Evolutionary conservation across 805 yeast species (phyloP).

Genomic region (Suhomyces tanzawaensis): DNA sequence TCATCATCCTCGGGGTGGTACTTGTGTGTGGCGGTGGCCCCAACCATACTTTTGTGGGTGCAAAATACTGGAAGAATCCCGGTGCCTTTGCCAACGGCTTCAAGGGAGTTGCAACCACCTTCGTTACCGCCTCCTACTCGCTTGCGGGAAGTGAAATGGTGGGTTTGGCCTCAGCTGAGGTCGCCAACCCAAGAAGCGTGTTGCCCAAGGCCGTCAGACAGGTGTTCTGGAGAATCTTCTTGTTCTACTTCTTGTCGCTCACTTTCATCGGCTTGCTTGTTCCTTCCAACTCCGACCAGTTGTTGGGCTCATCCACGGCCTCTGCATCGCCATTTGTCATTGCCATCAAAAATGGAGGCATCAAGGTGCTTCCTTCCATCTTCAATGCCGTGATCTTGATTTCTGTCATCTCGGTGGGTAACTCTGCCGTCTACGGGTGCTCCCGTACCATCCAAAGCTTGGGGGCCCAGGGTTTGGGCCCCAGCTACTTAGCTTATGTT

Average conservation of each 20-base stretch:
- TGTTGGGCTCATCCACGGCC: constrained; percentile 20
- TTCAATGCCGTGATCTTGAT: constrained; percentile 28
- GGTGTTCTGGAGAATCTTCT: constrained; percentile 42
- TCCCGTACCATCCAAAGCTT: constrained; percentile 17
- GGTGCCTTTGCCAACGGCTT: constrained; percentile 39
- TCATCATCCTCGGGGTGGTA: constrained; percentile 34
- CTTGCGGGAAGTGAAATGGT: constrained; percentile 39
- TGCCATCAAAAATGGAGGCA: constrained; percentile 27
- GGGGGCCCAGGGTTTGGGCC: constrained; percentile 17
- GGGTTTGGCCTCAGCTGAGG: constrained; percentile 40
- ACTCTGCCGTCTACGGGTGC: constrained; percentile 29
- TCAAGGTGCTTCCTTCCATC: constrained; percentile 24
- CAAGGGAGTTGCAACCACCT: constrained; percentile 37
- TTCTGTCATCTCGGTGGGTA: constrained; percentile 30
- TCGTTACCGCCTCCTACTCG: constrained; percentile 37
- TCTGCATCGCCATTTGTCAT: constrained; percentile 29
- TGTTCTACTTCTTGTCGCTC: constrained; percentile 34
- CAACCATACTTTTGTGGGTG: constrained; percentile 34
- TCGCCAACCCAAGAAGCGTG: constrained; percentile 36
- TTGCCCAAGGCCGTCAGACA: constrained; percentile 44
- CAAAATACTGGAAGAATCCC: constrained; percentile 28
- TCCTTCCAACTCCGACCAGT: constrained; percentile 15
- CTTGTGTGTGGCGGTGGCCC: constrained; percentile 41
- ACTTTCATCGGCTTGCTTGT: constrained; percentile 25
- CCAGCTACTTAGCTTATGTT: constrained; percentile 12